Conservation (phyloP, 345 rosid species). For the Citropsis articulata region DNA sequence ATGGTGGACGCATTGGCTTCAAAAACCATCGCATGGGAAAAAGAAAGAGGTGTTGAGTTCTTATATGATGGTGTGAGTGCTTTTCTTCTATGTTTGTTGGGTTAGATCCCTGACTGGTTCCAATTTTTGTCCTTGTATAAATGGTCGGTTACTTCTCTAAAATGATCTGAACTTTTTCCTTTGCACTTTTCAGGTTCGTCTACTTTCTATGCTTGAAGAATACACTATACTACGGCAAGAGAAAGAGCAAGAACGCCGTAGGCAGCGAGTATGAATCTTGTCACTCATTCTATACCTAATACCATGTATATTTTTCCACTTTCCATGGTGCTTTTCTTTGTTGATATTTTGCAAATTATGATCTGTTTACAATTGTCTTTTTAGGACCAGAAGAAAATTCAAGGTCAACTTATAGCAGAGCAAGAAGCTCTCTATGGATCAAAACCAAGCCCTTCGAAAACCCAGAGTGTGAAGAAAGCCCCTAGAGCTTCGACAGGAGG, state of each 20-base stretch:
- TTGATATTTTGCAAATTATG: not conserved
- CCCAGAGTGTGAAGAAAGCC: conserved; percentile 62
- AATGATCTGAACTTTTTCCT: conserved; percentile 9
- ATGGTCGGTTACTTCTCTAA: not conserved
- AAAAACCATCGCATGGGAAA: conserved; percentile 86
- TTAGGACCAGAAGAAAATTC: conserved; percentile 98
- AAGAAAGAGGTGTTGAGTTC: conserved; percentile 74
- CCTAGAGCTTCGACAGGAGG: conserved; percentile 79
- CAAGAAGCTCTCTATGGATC: conserved; percentile 95
- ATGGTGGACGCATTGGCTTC: conserved; percentile 88
- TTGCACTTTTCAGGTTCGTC: conserved; percentile 50
- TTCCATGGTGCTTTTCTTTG: not conserved
- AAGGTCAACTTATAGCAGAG: conserved; percentile 90
- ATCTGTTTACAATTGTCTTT: conserved; percentile 7
- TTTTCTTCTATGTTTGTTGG: not conserved
- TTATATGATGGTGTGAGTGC: conserved; percentile 87
- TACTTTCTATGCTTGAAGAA: conserved; percentile 92
- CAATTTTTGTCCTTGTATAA: not conserved
- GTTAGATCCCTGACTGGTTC: not conserved
- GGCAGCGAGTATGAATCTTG: conserved; percentile 59
- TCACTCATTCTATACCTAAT: not conserved
- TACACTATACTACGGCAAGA: conserved; percentile 71
- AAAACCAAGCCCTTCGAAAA: conserved; percentile 93
- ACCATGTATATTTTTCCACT: not conserved
- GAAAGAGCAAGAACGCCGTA: conserved; percentile 92